These are phyloP conservation scores for Evernia prunastri DNA, from an alignment of 495 filamentous ascomycete genomes.

Conservation along the genomic window DNA sequence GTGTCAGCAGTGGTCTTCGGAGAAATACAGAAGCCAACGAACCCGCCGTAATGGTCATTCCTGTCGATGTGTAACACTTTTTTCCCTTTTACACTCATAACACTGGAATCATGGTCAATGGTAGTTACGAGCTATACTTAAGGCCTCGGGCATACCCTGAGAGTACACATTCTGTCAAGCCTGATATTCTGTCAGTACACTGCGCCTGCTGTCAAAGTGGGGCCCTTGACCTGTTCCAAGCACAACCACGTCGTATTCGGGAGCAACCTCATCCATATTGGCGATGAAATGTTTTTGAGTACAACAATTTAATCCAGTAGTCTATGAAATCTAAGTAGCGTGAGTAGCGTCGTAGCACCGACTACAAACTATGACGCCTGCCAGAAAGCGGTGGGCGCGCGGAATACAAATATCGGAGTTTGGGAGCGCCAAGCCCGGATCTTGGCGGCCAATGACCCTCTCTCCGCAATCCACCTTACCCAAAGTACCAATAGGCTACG, in stretches of 20 bases:
- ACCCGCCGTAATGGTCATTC: slow-evolving; percentile 99
- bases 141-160: slow-evolving; percentile 60
- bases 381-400: slow-evolving; percentile 7
- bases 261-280: slow-evolving; percentile 90
- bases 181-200: slow-evolving; percentile 46
- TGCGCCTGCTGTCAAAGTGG: slow-evolving; percentile 37
- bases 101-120: slow-evolving; percentile 43
- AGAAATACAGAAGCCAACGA: slow-evolving; percentile 35
- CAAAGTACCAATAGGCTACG: too few relatives aligned
- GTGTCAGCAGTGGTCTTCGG: slow-evolving; percentile 29
- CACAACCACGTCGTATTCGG: slow-evolving; percentile 96
- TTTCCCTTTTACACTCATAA: slow-evolving; percentile 96
- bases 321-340: background rate
- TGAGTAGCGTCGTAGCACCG: background rate
- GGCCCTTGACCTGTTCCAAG: slow-evolving; percentile 78
- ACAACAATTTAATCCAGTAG: background rate
- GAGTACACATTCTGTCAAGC: slow-evolving; percentile 96
- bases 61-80: slow-evolving; percentile 98
- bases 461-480: too few relatives aligned
- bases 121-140: background rate
- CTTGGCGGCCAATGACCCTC: background rate
- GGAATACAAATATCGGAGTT: slow-evolving; percentile 10
- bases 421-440: slow-evolving; percentile 10
- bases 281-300: background rate
- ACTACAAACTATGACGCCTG: background rate